phyloP scores from a whole-genome alignment of 2,329 filamentous ascomycete species.

The Diaporthe batatas region DNA sequence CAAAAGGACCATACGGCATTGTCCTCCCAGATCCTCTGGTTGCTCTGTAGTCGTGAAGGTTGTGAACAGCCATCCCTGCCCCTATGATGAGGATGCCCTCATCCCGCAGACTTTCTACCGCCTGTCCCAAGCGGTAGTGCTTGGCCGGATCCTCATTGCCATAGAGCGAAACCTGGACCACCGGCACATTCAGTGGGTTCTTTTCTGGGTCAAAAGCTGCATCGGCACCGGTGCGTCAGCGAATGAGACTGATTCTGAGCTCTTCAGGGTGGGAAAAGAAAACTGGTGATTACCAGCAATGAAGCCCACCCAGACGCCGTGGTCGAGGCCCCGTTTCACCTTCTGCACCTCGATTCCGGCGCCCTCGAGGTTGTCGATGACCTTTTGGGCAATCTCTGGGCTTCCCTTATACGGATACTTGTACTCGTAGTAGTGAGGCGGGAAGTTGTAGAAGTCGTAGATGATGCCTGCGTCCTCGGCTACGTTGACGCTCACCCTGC shows the following conservation, averaged over 20 bases:
- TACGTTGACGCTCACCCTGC: not conserved
- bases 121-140: not conserved
- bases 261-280: not conserved
- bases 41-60: not conserved
- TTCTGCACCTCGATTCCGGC: not conserved
- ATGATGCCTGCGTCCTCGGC: not conserved
- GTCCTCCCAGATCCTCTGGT: not conserved
- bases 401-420: not conserved
- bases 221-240: not conserved
- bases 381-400: not conserved
- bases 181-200: not conserved
- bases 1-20: not conserved
- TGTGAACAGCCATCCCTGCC: not conserved
- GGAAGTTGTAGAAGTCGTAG: not conserved
- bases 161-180: not conserved
- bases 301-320: not conserved
- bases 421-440: not conserved
- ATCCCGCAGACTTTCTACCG: not conserved
- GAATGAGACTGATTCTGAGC: not conserved
- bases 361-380: not conserved
- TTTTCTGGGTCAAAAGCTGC: not conserved
- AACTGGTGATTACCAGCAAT: not conserved
- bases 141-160: not conserved
- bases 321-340: not conserved
- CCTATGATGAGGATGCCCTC: not conserved